These are phyloP conservation scores for Hymenoscyphus scutula DNA, from an alignment of 2,329 filamentous ascomycete genomes.

Conservation along the genomic window DNA sequence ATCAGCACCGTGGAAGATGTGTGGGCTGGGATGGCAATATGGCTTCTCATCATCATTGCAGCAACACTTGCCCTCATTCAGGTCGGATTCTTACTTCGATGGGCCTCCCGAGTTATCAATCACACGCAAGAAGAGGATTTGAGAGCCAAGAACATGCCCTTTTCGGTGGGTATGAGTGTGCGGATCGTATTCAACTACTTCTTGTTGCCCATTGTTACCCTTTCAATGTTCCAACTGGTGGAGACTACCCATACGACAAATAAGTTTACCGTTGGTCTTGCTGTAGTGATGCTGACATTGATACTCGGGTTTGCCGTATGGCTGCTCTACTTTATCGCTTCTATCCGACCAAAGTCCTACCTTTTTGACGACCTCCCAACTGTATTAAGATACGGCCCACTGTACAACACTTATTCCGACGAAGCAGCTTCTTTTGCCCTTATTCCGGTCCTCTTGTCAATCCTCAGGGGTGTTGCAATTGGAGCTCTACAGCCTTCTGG, in stretches of 20 bases:
- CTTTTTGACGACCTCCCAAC: constrained; percentile 93
- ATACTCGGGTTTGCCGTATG: constrained; percentile 73
- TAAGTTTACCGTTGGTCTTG: constrained; percentile 66
- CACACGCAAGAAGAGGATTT: constrained; percentile 80
- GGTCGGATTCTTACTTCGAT: constrained; percentile 71
- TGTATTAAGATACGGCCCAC: constrained; percentile 81
- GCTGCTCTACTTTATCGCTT: constrained; percentile 77
- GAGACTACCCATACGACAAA: constrained; percentile 65
- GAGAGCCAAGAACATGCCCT: constrained; percentile 86
- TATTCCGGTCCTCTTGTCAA: constrained; percentile 79
- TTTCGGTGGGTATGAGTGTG: constrained; percentile 74
- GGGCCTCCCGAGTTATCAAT: constrained; percentile 69
- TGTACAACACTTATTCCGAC: constrained; percentile 98
- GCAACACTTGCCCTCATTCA: constrained; percentile 69
- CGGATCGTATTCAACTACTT: constrained; percentile 93
- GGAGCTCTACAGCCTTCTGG: constrained; percentile 91
- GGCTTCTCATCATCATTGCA: constrained; percentile 75
- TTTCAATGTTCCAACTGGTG: constrained; percentile 91
- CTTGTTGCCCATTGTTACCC: constrained; percentile 77
- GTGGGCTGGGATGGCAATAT: constrained; percentile 93
- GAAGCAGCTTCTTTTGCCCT: constrained; percentile 87
- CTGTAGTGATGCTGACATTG: constrained; percentile 69
- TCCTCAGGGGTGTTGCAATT: constrained; percentile 84
- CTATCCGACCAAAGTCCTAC: constrained; percentile 77
- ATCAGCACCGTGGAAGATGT: constrained; percentile 74